These are phyloP conservation scores for Trametes cingulata DNA, from an alignment of 768 basidiomycete genomes.

Conservation along the genomic window DNA sequence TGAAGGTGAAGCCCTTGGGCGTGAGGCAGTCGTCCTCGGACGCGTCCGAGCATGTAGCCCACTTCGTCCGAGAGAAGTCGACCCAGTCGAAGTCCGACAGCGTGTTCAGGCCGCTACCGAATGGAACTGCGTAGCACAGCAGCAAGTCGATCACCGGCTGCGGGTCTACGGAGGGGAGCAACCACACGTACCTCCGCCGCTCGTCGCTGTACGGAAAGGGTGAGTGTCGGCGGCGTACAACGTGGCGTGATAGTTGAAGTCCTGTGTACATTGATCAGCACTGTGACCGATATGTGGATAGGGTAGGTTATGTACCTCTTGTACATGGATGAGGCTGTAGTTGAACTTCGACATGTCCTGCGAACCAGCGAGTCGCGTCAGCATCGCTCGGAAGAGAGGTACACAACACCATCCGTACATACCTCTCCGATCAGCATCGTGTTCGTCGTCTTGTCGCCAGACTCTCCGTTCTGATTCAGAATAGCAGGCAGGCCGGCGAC, in stretches of 20 bases:
- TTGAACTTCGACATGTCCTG: not conserved
- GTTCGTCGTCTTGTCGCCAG: slow-evolving; percentile 13
- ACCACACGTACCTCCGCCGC: not conserved
- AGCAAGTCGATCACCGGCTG: no score
- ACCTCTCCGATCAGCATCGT: slow-evolving; percentile 4
- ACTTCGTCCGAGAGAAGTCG: slow-evolving; percentile 6
- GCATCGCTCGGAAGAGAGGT: not conserved
- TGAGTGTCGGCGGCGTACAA: slow-evolving; percentile 1
- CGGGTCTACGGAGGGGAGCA: not conserved
- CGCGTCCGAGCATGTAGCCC: slow-evolving; percentile 12
- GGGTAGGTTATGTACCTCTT: not conserved
- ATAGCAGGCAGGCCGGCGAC: slow-evolving; percentile 7
- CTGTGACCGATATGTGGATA: not conserved
- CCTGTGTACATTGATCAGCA: no score
- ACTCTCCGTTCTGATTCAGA: not conserved
- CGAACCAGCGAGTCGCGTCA: not conserved
- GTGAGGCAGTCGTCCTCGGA: slow-evolving; percentile 10
- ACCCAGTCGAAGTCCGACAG: slow-evolving; percentile 10
- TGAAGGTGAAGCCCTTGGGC: slow-evolving; percentile 14
- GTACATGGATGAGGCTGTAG: slow-evolving; percentile 8
- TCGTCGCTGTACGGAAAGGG: slow-evolving; percentile 9
- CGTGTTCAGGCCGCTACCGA: slow-evolving; percentile 9
- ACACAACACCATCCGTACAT: not conserved
- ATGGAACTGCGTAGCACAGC: not conserved
- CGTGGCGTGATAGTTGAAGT: slow-evolving; percentile 12